These are phyloP conservation scores for Lichtheimia corymbifera DNA, from an alignment of 371 early-diverging fungal genomes.

Conservation along the genomic window DNA sequence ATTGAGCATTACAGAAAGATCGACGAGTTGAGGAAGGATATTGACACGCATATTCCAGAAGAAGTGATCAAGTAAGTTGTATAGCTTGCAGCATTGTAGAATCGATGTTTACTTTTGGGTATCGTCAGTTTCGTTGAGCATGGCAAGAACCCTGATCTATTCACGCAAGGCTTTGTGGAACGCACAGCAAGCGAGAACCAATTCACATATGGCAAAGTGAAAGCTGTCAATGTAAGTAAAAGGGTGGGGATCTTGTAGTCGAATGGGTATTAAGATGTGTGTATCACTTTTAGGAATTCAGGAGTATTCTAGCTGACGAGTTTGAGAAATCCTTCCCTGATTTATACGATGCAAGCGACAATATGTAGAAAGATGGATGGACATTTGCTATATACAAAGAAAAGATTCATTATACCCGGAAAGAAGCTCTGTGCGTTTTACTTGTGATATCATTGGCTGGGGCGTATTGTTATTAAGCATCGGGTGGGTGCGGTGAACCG, in stretches of 20 bases:
- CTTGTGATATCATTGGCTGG: no score
- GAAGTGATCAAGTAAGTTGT: constrained; percentile 64
- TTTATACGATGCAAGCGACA: constrained; percentile 31
- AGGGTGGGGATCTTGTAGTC: not conserved
- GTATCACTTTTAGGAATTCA: constrained; percentile 41
- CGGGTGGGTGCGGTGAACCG: no score
- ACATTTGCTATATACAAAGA: no score
- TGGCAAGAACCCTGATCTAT: constrained; percentile 73
- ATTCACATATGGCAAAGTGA: constrained; percentile 75
- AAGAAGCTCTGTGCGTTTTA: no score
- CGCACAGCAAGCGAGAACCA: constrained; percentile 79
- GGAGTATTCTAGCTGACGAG: constrained; percentile 35
- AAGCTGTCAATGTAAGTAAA: constrained; percentile 61
- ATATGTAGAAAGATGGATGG: not conserved
- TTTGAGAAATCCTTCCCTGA: constrained; percentile 52
- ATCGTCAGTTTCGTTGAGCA: constrained; percentile 61
- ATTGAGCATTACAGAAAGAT: constrained; percentile 60
- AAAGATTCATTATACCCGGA: no score
- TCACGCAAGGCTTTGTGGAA: constrained; percentile 73
- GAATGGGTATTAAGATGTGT: not conserved
- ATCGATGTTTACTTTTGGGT: no score
- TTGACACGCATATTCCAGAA: constrained; percentile 64
- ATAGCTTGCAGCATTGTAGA: not conserved
- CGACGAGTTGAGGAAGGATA: constrained; percentile 60
- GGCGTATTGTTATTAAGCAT: no score